Evolutionary conservation across 257 asterid genomes (phyloP).

Genomic region (Solanum phureja): DNA sequence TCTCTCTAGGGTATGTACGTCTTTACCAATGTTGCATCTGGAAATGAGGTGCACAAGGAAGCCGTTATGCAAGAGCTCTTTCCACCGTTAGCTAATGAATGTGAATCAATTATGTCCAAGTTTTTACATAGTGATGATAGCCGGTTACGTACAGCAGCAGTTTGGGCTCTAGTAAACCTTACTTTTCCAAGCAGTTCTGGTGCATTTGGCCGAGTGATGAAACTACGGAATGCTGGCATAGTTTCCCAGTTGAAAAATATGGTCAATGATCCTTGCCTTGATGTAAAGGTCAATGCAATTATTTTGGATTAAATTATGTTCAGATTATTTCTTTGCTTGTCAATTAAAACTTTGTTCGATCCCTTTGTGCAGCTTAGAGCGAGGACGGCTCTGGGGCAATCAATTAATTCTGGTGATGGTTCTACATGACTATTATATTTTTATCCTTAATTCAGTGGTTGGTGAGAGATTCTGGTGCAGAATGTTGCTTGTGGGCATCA

Average conservation of each 20-base stretch:
- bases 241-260: conserved; percentile 57
- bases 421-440: conserved; percentile 28
- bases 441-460: conserved; percentile 4
- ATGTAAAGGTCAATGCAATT: conserved; percentile 57
- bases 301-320: neutral
- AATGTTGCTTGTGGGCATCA: conserved; percentile 17
- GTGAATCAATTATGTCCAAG: conserved; percentile 39
- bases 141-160: conserved; percentile 64
- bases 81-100: conserved; percentile 21
- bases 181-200: conserved; percentile 64
- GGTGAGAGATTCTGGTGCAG: conserved; percentile 4
- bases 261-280: conserved; percentile 78
- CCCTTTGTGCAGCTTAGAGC: conserved; percentile 58
- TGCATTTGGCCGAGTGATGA: conserved; percentile 38
- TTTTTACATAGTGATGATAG: conserved; percentile 61
- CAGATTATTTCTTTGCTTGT: neutral
- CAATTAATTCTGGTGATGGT: conserved; percentile 44
- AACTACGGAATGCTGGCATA: conserved; percentile 52
- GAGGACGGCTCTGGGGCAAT: conserved; percentile 47
- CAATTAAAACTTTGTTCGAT: conserved; percentile 5
- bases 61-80: conserved; percentile 71
- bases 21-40: conserved; percentile 76
- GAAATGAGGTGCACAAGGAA: conserved; percentile 81
- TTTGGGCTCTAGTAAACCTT: conserved; percentile 78
- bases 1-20: conserved; percentile 56